Conservation (phyloP, 2,329 filamentous ascomycete genomes). For the Colletotrichum sidae region DNA sequence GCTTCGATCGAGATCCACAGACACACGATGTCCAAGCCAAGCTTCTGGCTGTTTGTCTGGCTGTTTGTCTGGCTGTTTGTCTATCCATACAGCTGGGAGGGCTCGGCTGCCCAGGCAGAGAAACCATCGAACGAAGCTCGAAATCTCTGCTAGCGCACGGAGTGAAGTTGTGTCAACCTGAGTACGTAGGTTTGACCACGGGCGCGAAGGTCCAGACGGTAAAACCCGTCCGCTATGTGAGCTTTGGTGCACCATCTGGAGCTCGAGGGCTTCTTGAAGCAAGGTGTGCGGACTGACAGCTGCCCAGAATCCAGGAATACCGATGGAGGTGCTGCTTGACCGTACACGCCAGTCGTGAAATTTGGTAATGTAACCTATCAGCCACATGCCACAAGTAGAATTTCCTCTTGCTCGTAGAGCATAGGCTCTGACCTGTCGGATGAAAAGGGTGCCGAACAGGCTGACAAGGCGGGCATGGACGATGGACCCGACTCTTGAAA, state of each 20-base stretch:
- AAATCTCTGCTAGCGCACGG: no score
- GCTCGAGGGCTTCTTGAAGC: constrained; percentile 27
- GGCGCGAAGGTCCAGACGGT: not conserved
- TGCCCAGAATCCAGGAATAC: not conserved
- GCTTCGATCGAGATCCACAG: no score
- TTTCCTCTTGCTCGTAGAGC: not conserved
- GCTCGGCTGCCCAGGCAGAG: no score
- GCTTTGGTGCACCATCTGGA: not conserved
- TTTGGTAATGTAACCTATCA: no score
- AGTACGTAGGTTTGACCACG: no score
- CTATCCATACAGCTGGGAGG: no score
- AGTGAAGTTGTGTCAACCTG: no score
- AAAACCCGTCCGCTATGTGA: not conserved
- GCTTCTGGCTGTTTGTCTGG: no score
- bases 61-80: no score
- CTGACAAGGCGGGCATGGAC: constrained; percentile 5
- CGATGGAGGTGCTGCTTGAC: not conserved
- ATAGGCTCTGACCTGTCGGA: constrained; percentile 1
- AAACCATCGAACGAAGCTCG: no score
- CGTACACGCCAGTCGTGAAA: not conserved
- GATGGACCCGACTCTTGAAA: constrained; percentile 10
- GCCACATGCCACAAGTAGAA: not conserved
- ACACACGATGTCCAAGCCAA: no score
- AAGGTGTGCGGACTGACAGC: not conserved
- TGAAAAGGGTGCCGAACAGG: not conserved